Base-by-base conservation (phyloP, 129 eudicot genomes). In the Pulicaria dysenterica region DNA sequence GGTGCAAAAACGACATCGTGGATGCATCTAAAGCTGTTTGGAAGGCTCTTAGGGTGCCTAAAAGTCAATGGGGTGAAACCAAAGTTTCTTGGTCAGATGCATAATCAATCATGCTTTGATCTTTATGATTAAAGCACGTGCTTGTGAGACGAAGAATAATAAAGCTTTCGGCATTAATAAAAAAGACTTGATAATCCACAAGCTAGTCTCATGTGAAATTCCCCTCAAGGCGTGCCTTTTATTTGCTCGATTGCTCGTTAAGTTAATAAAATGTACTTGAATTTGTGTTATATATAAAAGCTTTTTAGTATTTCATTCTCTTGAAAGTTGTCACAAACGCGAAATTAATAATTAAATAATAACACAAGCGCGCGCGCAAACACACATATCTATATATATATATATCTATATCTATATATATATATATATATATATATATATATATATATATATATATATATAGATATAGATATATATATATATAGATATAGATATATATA, bases 71-170 rank as follows among this genome's bases (percentile, higher is more conserved):
- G 81, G 89, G 83, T 1, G 73, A 82, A 56, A 40, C 86, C 50
- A n/a, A 41, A 34, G 72, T 84, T 60, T 60, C 76, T 3, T 87
- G 92, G 92, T 78, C 89, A 8, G 92, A 83, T 61, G 87, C 84
- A 12, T 79, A 49, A 75, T 65, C 69, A 9, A 43, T 43, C 47
- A 67, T 47, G 39, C 63, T 57, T 6, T 6, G 1, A 57, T 57
- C 1, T 8, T 24, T 31, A 31, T 57, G 63, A 31, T 57, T 34
- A 57, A 31, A 7, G 61, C 3, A 5, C 15, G 10, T 57, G 40
- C 34, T 57, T 8, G 8, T 19, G 10, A 15, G 7, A 24, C 9
- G 14, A 11, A 24, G 12, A 5, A 3, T 7, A 57, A 57, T 57
- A 57, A 57, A 24, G 16, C 17, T 36, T 3, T 38, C 3, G 39